Conservation (phyloP, 2,329 filamentous ascomycete species). For the Clarireedia hainanense region DNA sequence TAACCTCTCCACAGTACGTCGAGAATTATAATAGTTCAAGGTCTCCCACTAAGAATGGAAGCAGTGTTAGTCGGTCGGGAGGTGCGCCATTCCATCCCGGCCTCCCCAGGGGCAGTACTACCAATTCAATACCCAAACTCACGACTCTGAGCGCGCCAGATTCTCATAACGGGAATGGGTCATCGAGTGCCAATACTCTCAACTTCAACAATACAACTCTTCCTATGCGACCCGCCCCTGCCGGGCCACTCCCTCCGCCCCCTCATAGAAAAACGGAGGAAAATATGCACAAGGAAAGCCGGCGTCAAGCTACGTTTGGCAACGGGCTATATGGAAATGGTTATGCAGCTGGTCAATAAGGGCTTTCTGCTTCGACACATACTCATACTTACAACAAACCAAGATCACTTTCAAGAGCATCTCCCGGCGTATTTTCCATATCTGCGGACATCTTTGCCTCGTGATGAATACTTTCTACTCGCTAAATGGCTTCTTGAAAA, state of each 20-base stretch:
- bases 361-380: background rate
- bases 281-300: constrained; percentile 36
- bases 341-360: constrained; percentile 1
- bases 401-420: background rate
- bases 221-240: constrained; percentile 53
- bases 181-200: constrained; percentile 38
- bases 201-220: constrained; percentile 45
- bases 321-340: constrained; percentile 25
- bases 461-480: background rate
- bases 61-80: constrained; percentile 37
- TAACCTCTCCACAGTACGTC: constrained; percentile 38
- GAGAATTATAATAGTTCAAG: constrained; percentile 29
- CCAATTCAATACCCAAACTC: constrained; percentile 45
- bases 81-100: constrained; percentile 35
- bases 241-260: constrained; percentile 51
- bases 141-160: constrained; percentile 34
- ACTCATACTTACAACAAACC: background rate
- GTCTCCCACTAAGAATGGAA: constrained; percentile 33
- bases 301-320: constrained; percentile 47
- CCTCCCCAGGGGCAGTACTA: constrained; percentile 44
- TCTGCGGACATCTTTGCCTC: background rate
- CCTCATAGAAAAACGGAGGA: constrained; percentile 45
- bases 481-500: background rate
- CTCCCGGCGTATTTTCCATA: constrained; percentile 2
- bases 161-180: constrained; percentile 23